Evolutionary conservation across 768 basidiomycete genomes (phyloP).

Genomic region (Kwoniella newhampshirensis): DNA sequence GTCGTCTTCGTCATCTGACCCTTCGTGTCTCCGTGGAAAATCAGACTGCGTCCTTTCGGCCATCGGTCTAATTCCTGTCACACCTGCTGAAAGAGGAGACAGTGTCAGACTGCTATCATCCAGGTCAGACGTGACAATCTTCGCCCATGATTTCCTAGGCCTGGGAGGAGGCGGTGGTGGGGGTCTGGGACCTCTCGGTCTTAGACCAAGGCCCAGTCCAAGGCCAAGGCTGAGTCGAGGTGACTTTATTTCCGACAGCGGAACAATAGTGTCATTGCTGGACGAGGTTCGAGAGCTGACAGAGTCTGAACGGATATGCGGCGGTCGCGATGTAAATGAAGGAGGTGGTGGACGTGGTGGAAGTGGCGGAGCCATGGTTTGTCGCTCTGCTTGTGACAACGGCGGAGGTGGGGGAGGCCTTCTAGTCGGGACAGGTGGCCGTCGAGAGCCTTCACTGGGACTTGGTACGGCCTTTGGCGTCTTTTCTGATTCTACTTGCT

Average conservation of each 20-base stretch:
- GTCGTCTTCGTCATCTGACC: background rate
- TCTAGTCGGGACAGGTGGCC: constrained; percentile 26
- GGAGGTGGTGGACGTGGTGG: constrained; percentile 6
- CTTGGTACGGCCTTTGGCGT: background rate
- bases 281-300: background rate
- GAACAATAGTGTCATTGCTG: background rate
- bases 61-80: constrained; percentile 9
- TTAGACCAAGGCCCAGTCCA: background rate
- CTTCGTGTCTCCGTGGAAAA: constrained; percentile 5
- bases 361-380: background rate
- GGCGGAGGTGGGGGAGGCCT: constrained; percentile 34
- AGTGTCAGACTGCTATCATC: background rate
- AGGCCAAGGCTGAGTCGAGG: background rate
- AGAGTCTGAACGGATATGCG: constrained; percentile 2
- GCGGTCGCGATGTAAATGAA: constrained; percentile 1
- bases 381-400: background rate
- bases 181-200: constrained; percentile 39
- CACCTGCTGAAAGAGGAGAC: background rate
- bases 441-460: background rate
- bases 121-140: background rate
- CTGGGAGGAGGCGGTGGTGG: constrained; percentile 29
- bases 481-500: background rate
- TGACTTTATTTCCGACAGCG: background rate
- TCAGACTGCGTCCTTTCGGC: constrained; percentile 29
- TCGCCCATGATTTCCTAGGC: constrained; percentile 14